phyloP scores from a whole-genome alignment of 768 basidiomycete genomes.

The Boletus barrowsii region DNA sequence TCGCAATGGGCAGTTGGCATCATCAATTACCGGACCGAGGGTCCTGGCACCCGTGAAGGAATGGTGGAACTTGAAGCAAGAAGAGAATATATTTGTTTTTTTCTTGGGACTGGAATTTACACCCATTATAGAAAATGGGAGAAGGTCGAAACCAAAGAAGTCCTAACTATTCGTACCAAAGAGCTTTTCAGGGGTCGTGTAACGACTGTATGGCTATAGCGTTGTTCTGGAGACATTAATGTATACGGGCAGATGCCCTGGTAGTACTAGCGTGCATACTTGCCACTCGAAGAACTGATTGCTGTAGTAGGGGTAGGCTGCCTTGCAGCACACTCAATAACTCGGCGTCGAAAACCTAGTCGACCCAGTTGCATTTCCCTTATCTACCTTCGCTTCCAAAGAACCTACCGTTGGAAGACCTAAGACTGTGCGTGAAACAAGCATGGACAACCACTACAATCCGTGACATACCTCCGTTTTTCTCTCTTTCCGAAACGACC shows the following conservation, averaged over 20 bases:
- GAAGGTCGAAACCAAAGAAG: constrained; percentile 15
- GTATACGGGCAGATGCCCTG: too few relatives aligned
- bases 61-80: constrained; percentile 12
- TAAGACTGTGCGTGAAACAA: not conserved
- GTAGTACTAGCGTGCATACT: too few relatives aligned
- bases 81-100: constrained; percentile 19
- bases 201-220: constrained; percentile 20
- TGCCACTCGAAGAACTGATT: not conserved
- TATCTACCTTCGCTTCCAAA: not conserved
- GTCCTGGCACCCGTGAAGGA: constrained; percentile 6
- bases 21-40: constrained; percentile 24
- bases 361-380: not conserved
- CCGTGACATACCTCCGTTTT: constrained; percentile 1
- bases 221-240: too few relatives aligned
- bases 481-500: not conserved
- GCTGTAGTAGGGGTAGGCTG: not conserved
- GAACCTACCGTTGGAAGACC: not conserved
- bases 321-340: not conserved
- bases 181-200: constrained; percentile 10
- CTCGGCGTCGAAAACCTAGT: not conserved
- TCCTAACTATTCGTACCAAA: constrained; percentile 18
- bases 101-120: constrained; percentile 22
- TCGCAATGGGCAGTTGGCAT: constrained; percentile 25
- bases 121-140: constrained; percentile 20
- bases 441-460: not conserved